Evolutionary conservation across 345 rosid species (phyloP).

Genomic region (Camelina neglecta): DNA sequence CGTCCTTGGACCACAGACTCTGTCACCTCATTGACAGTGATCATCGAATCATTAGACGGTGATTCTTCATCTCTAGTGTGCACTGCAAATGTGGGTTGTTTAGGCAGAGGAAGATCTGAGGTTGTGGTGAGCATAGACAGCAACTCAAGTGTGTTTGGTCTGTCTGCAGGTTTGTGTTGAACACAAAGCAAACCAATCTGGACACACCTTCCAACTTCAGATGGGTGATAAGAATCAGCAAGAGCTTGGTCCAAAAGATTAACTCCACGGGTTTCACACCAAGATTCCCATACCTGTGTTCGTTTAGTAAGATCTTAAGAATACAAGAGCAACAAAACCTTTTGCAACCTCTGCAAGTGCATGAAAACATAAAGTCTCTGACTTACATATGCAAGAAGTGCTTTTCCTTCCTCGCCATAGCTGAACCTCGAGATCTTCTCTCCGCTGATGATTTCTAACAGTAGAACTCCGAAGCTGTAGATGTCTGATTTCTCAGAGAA

Average conservation of each 20-base stretch:
- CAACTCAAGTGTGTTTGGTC: conserved; percentile 29
- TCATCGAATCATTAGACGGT: not conserved
- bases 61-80: not conserved
- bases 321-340: not conserved
- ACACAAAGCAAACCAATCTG: conserved; percentile 37
- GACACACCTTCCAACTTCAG: conserved; percentile 29
- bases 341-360: not conserved
- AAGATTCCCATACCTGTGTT: conserved; percentile 33
- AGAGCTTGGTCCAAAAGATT: conserved; percentile 31
- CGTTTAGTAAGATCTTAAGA: not conserved
- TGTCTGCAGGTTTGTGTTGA: conserved; percentile 33
- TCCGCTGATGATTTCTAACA: conserved; percentile 62
- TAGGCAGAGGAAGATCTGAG: conserved; percentile 28
- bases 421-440: conserved; percentile 42
- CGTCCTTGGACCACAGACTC: not conserved
- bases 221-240: not conserved
- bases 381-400: conserved; percentile 33
- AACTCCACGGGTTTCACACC: conserved; percentile 18
- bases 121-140: conserved; percentile 31
- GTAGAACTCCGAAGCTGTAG: conserved; percentile 62
- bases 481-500: conserved; percentile 72
- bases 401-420: conserved; percentile 31
- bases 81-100: conserved; percentile 27
- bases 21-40: not conserved
- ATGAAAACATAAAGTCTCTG: not conserved